Base-by-base conservation (phyloP, 495 filamentous ascomycete genomes). In the Chaetomium tenue region DNA sequence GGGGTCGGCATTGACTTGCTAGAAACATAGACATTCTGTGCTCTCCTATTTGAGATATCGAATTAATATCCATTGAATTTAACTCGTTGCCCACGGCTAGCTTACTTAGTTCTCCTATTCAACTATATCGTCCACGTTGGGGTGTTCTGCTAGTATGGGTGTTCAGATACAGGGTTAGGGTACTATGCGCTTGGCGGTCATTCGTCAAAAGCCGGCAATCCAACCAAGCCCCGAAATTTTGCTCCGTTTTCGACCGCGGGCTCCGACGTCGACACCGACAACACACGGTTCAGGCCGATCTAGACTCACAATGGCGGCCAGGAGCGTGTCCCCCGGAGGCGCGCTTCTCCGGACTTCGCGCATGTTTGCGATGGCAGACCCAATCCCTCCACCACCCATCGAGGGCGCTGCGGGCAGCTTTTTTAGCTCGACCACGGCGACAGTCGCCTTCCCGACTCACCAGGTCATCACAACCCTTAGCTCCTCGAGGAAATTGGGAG, bases 1-100 rank as follows among this genome's bases (percentile, higher is more conserved):
- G 85, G 82, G 0, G 94, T 99, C n/a, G 91, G 90, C 6, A 84
- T 98, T 63, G 90, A 98, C 82, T 71, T 98, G 66, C 64, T 73
- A 56, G 59, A 71, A 42, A 64, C 60, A 37, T 76, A 53, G 12
- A 53, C 8, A 15, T 48, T 37, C 0, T 7, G 5, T 13, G 16
- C 51, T 28, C 52, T n/a, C 15, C 15, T 4, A 13, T 15, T 22
- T 39, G 2, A 25, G 20, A 4, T 1, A 6, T 37, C 33, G n/a
- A n/a, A n/a, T n/a, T n/a, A n/a, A n/a, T n/a, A n/a, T 33, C 30
- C 30, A 33, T 33, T 33, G 30, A 33, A 3, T 33, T 7, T 7
- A 33, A 33, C 30, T 7, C 30, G 30, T 33, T 48, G 23, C 18
- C n/a, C 26, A 42, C 3, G 0, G 11, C 13, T 54, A n/a, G n/a